A percentile compares a stretch with the other conserved stretches of the same genome.
Evolutionary conservation across 2,329 filamentous ascomycete species (phyloP).

Genomic region (Fusarium subtropicale): DNA sequence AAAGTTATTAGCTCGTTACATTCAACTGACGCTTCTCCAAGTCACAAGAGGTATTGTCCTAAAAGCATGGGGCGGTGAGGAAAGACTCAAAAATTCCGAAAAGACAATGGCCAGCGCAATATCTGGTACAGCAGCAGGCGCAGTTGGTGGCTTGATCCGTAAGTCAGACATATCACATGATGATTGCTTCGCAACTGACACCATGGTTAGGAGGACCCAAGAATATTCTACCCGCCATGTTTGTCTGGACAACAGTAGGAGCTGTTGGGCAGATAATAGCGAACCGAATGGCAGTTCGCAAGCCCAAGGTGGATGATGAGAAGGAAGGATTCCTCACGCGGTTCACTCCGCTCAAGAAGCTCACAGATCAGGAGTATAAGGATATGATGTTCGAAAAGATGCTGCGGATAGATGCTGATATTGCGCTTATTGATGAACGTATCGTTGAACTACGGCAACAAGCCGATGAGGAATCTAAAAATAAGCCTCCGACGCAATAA

Average conservation of each 20-base stretch:
- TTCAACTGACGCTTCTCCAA: slow-evolving; percentile 46
- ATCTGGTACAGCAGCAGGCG: slow-evolving; percentile 76
- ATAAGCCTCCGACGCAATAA: slow-evolving; percentile 21
- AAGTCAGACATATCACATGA: slow-evolving; percentile 46
- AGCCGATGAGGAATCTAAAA: slow-evolving; percentile 17
- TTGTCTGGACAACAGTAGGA: slow-evolving; percentile 60
- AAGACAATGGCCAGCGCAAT: slow-evolving; percentile 75
- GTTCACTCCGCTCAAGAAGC: slow-evolving; percentile 76
- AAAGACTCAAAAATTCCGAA: slow-evolving; percentile 67
- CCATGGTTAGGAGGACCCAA: slow-evolving; percentile 60
- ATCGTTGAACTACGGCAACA: slow-evolving; percentile 61
- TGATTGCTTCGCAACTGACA: slow-evolving; percentile 29
- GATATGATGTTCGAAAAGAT: slow-evolving; percentile 77
- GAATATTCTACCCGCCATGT: slow-evolving; percentile 63
- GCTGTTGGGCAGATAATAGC: slow-evolving; percentile 55
- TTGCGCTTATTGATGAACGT: slow-evolving; percentile 81
- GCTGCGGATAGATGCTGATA: slow-evolving; percentile 77
- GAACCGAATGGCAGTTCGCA: slow-evolving; percentile 48
- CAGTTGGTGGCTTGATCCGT: slow-evolving; percentile 68
- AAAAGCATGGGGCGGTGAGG: slow-evolving; percentile 62
- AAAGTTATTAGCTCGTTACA: background rate
- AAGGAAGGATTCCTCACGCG: slow-evolving; percentile 64
- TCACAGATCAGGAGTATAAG: slow-evolving; percentile 80
- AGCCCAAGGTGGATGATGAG: slow-evolving; percentile 54
- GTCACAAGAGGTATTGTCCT: slow-evolving; percentile 62